Conservation (phyloP, 306 rosid species). For the Lathyrus oleraceus region DNA sequence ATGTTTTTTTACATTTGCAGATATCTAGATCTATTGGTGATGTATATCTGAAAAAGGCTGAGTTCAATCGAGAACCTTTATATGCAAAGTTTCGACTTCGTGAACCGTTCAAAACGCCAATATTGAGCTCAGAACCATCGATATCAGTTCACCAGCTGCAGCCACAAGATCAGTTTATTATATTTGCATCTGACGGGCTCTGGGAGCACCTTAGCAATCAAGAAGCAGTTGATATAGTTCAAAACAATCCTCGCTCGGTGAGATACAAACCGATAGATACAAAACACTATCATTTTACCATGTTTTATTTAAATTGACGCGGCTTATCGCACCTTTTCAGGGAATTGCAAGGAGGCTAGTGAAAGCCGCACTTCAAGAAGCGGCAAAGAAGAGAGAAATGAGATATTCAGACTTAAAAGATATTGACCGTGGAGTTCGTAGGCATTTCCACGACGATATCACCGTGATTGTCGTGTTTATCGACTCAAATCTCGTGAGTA, state of each 20-base stretch:
- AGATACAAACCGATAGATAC: conserved; percentile 32
- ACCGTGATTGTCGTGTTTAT: conserved; percentile 89
- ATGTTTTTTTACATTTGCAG: conserved; percentile 43
- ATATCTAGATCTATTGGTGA: conserved; percentile 92
- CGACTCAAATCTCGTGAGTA: conserved; percentile 71
- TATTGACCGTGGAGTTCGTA: conserved; percentile 92
- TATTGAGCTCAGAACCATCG: conserved; percentile 83
- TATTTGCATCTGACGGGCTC: conserved; percentile 93
- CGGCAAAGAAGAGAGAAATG: conserved; percentile 99
- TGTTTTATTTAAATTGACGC: neutral
- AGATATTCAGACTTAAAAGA: conserved; percentile 93
- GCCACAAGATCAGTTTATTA: conserved; percentile 73
- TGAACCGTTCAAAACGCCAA: conserved; percentile 63
- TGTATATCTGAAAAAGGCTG: conserved; percentile 76
- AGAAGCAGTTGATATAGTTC: conserved; percentile 87
- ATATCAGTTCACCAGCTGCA: conserved; percentile 63
- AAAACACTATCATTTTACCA: conserved; percentile 13
- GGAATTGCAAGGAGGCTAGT: conserved; percentile 92
- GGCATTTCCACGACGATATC: conserved; percentile 97
- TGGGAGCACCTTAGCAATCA: conserved; percentile 96
- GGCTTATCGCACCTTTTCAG: conserved; percentile 50
- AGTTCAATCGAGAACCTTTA: conserved; percentile 88
- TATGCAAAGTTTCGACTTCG: conserved; percentile 82
- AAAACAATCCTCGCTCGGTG: conserved; percentile 66
- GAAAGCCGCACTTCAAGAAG: conserved; percentile 78